These are phyloP conservation scores for Cyberlindnera samutprakarnensis DNA, from an alignment of 805 yeast genomes.

Conservation along the genomic window DNA sequence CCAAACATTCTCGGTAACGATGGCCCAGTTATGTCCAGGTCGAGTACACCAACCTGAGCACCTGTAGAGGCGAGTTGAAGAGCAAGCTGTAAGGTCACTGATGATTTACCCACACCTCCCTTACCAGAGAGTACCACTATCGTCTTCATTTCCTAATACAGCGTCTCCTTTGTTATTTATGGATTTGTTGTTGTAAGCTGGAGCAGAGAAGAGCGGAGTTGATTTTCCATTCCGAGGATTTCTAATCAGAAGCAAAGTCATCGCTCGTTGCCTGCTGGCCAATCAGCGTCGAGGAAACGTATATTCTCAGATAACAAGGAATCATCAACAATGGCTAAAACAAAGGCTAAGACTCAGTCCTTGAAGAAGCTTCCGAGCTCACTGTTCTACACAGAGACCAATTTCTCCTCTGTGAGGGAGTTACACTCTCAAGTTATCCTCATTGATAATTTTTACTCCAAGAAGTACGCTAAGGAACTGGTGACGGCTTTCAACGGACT, in stretches of 20 bases:
- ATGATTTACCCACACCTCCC: conserved; percentile 97
- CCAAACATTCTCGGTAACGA: conserved; percentile 97
- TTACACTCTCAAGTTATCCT: conserved; percentile 19
- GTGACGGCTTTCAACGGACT: conserved; percentile 4
- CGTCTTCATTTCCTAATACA: conserved; percentile 33
- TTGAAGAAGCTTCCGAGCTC: no score
- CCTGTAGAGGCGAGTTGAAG: conserved; percentile 69
- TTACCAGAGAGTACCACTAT: conserved; percentile 83
- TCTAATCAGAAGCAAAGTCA: no score
- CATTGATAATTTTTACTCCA: conserved; percentile 13
- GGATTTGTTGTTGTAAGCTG: neutral
- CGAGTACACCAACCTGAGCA: conserved; percentile 82
- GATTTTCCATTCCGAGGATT: no score
- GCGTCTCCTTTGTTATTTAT: conserved; percentile 4
- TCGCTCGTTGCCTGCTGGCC: no score
- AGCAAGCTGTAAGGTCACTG: conserved; percentile 91
- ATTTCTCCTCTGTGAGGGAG: no score
- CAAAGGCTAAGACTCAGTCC: no score
- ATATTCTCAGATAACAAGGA: no score
- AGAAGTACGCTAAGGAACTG: conserved; percentile 6
- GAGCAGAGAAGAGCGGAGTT: no score
- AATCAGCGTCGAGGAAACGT: no score
- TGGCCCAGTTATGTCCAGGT: conserved; percentile 95
- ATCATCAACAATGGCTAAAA: no score
- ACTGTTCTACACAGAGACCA: no score